A percentile compares a stretch with the other conserved stretches of the same genome.
These are phyloP conservation scores for Solanum clarkiae DNA, from an alignment of 257 asterid species.

Conservation along the genomic window DNA sequence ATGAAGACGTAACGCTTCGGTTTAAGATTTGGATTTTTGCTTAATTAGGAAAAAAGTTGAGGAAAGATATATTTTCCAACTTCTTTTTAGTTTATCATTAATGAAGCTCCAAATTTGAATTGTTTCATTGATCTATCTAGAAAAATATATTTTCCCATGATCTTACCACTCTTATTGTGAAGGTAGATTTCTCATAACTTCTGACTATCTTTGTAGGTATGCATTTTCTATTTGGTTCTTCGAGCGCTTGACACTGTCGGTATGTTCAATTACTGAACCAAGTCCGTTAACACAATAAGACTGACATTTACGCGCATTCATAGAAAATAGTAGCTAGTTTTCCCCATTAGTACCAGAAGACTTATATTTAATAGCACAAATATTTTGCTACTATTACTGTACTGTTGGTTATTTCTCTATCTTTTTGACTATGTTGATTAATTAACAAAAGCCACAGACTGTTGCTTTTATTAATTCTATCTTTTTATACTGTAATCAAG, in stretches of 20 bases:
- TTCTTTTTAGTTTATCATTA: not conserved
- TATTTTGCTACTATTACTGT: not conserved
- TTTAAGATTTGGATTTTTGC: not conserved
- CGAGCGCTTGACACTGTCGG: constrained; percentile 98
- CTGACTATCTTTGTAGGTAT: constrained; percentile 43
- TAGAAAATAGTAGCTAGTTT: not conserved
- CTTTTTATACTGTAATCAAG: not conserved
- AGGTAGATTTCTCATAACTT: not conserved
- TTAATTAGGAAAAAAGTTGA: not conserved
- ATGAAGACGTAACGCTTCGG: not conserved
- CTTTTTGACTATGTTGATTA: not conserved
- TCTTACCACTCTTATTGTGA: not conserved
- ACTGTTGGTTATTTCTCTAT: not conserved
- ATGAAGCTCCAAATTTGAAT: not conserved
- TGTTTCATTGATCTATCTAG: not conserved
- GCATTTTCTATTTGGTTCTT: constrained; percentile 95
- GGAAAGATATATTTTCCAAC: not conserved
- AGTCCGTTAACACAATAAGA: not conserved
- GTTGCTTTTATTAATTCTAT: not conserved
- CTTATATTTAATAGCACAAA: not conserved
- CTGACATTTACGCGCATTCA: not conserved
- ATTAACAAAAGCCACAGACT: not conserved
- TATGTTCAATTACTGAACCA: constrained; percentile 20
- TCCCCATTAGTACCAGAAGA: not conserved
- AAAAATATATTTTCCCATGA: not conserved